Evolutionary conservation across 2,329 filamentous ascomycete species (phyloP), one percentile per base, ranked within the genome.

Genomic region (Raffaelea ambrosiae): DNA sequence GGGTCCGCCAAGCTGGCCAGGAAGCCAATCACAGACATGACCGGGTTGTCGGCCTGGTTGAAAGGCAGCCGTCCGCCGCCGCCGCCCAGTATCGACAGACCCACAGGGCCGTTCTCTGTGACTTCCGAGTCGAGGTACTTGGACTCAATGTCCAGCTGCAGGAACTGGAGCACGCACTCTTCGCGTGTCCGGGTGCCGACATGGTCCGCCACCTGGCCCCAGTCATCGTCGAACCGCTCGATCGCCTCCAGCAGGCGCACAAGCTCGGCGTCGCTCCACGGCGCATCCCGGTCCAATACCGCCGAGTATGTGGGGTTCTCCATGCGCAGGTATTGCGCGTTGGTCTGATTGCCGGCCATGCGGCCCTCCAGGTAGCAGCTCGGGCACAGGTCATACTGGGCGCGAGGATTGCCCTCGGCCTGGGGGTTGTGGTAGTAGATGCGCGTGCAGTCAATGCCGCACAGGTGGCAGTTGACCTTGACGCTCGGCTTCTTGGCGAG

Each of bases 101-200:
- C 77, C 1, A 69, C 77, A 11, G 73, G 74, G 43, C 72, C 71
- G 49, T 70, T 72, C 46, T 77, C 65, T 11, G 65, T 58, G 8
- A 76, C 73, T 58, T 91, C 83, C 8, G 88, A 81, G 58, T 97
- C 90, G 10, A 96, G 73, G 61, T 96, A 98, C 64, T 95, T 94
- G 70, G 96, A 91, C 64, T 97, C 93, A 53, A 98, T 98, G 57
- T 96, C 91, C 33, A 98, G 74, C 61, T 96, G 89, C 54, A 98
- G 67, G 71, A 98, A 98, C 63, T 96, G 93, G 58, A 97, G 76
- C 16, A 97, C 91, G 63, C 93, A 98, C 68, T 98, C 91, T 65
- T 98, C 94, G 46, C 88, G 79, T 2, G 89, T 95, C 51, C 91
- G 83, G 3, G 88, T 94, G 43, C 86, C 86, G 40, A 98, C 93